Base-by-base conservation (phyloP, 805 yeast species). In the Wickerhamiella lipophila region DNA sequence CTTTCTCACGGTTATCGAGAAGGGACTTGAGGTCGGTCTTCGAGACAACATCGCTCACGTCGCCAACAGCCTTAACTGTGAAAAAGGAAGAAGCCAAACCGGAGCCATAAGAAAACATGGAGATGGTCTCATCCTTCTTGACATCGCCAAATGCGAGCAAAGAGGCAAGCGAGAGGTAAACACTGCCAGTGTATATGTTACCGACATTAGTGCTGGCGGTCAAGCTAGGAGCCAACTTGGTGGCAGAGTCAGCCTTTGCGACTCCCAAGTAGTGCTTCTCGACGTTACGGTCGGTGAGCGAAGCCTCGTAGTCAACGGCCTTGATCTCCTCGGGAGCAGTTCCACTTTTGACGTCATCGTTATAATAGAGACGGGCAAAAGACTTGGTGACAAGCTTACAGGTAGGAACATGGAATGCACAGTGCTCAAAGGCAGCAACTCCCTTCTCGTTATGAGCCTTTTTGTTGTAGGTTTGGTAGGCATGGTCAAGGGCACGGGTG, bases 321-420 rank as follows among this genome's bases (percentile, higher is more conserved):
- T 77, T 75, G 52, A 85, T 71, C 52, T 75, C 79, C 48, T 57
- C 68, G 49, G 81, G 79, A 19, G 68, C 63, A 16, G 15, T n/a
- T 5, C 38, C 38, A 47, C 58, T 57, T 52, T 70, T 66, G 26
- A 72, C 67, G 74, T 76, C 89, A 69, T 89, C 98, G 65, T 86
- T 81, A 76, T 82, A 92, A 58, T 84, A 67, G 64, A 92, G 69
- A 72, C 98, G 81, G 49, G 95, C 98, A 65, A 77, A 92, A 6
- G 94, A 83, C 73, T 92, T 92, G 60, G 79, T 70, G 52, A 92
- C 97, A 61, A 88, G 76, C 72, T 92, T 92, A 73, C 98, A 89
- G 54, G 92, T 92, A 64, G 98, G 98, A 49, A 87, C 96, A 67
- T 92, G 98, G 88, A 92, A 92, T 34, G 87, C 89, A 61, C 84